Percentiles rank a stretch among this genome's conserved stretches.
These are phyloP conservation scores for Xylaria digitata DNA, from an alignment of 2,329 filamentous ascomycete species.

Conservation along the genomic window DNA sequence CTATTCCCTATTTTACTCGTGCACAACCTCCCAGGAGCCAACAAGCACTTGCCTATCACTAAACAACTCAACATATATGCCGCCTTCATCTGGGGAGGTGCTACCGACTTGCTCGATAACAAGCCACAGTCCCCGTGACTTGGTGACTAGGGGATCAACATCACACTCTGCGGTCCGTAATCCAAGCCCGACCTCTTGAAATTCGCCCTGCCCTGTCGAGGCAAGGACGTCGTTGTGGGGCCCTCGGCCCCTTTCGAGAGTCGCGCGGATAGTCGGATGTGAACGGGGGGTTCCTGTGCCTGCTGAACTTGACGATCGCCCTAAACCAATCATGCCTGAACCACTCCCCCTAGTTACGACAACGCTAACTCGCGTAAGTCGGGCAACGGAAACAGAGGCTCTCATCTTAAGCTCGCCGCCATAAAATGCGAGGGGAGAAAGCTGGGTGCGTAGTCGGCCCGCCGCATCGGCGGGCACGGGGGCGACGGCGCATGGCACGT, in stretches of 20 bases:
- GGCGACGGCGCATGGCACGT: conserved; percentile 64
- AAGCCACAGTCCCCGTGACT: conserved; percentile 72
- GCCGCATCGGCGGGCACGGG: conserved; percentile 78
- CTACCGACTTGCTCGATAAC: conserved; percentile 83
- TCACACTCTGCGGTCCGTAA: conserved; percentile 80
- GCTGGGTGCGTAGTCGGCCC: conserved; percentile 73
- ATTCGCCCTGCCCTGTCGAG: conserved; percentile 75
- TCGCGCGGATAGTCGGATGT: conserved; percentile 69
- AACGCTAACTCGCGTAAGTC: conserved; percentile 71
- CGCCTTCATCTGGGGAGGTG: conserved; percentile 44
- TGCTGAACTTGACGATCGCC: conserved; percentile 39
- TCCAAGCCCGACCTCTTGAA: conserved; percentile 70
- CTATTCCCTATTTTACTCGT: conserved; percentile 8
- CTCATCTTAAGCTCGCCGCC: conserved; percentile 52
- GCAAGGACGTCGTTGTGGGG: conserved; percentile 74
- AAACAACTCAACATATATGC: conserved; percentile 65
- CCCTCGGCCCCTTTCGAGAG: conserved; percentile 77
- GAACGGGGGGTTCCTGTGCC: conserved; percentile 45
- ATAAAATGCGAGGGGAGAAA: conserved; percentile 64
- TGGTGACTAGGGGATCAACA: conserved; percentile 71
- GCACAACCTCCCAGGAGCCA: conserved; percentile 56
- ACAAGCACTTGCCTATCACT: conserved; percentile 61
- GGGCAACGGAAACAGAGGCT: conserved; percentile 53
- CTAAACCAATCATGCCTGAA: conserved; percentile 39
- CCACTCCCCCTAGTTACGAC: conserved; percentile 53